phyloP scores from a whole-genome alignment of 257 asterid species.

The Ilex asprella region DNA sequence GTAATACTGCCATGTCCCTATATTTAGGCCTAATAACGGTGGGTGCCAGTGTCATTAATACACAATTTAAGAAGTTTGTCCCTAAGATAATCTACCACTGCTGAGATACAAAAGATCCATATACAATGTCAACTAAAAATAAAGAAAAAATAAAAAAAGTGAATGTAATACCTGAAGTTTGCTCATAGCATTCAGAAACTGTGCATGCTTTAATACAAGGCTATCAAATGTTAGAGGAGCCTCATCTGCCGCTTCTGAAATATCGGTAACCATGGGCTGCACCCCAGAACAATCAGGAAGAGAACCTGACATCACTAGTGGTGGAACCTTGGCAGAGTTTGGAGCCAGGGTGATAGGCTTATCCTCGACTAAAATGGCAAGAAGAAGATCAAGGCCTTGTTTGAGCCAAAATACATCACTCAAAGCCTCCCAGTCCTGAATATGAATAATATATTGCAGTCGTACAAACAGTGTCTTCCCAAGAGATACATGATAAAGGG shows the following conservation, averaged over 20 bases:
- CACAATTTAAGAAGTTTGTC: background rate
- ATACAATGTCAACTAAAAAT: background rate
- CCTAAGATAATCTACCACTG: background rate
- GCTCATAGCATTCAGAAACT: conserved; percentile 79
- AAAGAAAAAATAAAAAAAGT: conserved; percentile 10
- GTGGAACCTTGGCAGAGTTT: conserved; percentile 88
- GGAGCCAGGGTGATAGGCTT: conserved; percentile 95
- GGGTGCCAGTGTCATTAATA: no score
- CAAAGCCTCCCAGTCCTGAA: conserved; percentile 97
- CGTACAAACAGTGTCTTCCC: conserved; percentile 84
- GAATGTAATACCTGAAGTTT: conserved; percentile 64
- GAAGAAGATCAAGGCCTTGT: conserved; percentile 98
- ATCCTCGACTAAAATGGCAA: conserved; percentile 90
- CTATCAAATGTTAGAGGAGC: conserved; percentile 73
- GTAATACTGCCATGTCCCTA: no score
- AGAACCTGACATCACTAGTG: conserved; percentile 49
- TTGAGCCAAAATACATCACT: conserved; percentile 99
- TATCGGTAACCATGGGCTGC: conserved; percentile 77
- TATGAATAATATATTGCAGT: conserved; percentile 87
- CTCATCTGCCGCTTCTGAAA: conserved; percentile 69
- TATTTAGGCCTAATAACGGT: no score
- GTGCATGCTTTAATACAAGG: conserved; percentile 77
- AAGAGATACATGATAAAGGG: conserved; percentile 82
- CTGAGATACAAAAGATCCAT: background rate
- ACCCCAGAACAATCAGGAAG: conserved; percentile 49